phyloP scores from a whole-genome alignment of 2,329 filamentous ascomycete species.

The Blastomyces parvus region DNA sequence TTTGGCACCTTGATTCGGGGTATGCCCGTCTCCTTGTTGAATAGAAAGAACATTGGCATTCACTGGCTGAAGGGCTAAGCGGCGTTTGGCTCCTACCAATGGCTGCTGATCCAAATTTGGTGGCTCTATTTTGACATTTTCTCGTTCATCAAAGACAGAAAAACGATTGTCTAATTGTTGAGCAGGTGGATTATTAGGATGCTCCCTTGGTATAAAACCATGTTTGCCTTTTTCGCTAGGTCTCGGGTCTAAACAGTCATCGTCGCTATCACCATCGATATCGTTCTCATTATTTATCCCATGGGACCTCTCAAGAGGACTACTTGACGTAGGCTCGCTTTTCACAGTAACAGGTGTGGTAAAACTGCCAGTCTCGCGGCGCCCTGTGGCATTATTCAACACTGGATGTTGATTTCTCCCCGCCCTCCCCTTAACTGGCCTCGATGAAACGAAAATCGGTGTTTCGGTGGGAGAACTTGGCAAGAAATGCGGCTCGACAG shows the following conservation, averaged over 20 bases:
- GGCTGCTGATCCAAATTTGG: not conserved
- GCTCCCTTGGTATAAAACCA: not conserved
- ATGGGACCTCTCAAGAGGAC: constrained; percentile 19
- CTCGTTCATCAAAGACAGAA: not conserved
- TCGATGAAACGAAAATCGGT: constrained; percentile 5
- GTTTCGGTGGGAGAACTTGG: constrained; percentile 13
- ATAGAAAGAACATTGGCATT: constrained; percentile 21
- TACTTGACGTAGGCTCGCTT: constrained; percentile 29
- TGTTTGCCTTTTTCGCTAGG: not conserved
- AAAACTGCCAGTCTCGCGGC: constrained; percentile 10
- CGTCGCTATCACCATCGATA: not conserved
- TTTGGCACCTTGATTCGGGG: constrained; percentile 19
- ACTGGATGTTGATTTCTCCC: not conserved
- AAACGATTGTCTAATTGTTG: not conserved
- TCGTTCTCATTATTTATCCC: not conserved
- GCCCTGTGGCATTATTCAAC: not conserved
- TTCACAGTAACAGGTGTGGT: constrained; percentile 25
- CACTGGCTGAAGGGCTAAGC: constrained; percentile 21
- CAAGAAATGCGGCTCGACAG: constrained; percentile 3
- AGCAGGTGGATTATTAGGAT: not conserved
- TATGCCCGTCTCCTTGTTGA: constrained; percentile 11
- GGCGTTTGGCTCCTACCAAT: constrained; percentile 10
- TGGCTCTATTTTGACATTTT: not conserved
- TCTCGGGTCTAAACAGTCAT: not conserved
- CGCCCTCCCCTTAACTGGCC: constrained; percentile 19